A percentile compares a stretch with the other conserved stretches of the same genome.
These are phyloP conservation scores for Podospora pseudopauciseta DNA, from an alignment of 495 filamentous ascomycete species.

Conservation along the genomic window DNA sequence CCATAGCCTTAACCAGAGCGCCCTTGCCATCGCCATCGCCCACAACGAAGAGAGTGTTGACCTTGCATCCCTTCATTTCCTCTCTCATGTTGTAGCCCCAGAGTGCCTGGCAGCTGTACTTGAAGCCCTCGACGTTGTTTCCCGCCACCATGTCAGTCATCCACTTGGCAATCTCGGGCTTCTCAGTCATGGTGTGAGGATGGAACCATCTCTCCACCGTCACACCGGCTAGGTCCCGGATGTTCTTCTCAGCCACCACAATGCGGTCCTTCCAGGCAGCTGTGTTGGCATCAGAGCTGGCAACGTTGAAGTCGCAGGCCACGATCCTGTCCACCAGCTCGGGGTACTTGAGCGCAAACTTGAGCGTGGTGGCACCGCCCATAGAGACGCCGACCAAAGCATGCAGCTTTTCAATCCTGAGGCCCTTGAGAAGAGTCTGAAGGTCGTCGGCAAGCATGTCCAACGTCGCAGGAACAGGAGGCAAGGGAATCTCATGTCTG, in stretches of 20 bases:
- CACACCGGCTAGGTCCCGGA: conserved; percentile 56
- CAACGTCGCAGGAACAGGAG: conserved; percentile 46
- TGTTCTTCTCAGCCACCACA: conserved; percentile 58
- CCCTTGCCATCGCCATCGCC: conserved; percentile 65
- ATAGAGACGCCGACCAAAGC: conserved; percentile 69
- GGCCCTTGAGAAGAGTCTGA: conserved; percentile 51
- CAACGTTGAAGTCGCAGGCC: conserved; percentile 73
- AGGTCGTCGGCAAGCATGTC: conserved; percentile 66
- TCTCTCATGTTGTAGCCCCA: conserved; percentile 70
- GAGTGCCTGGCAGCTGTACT: conserved; percentile 64
- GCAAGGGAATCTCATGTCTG: conserved; percentile 48
- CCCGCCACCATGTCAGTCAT: conserved; percentile 53
- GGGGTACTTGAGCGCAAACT: conserved; percentile 65
- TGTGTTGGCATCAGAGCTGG: conserved; percentile 63
- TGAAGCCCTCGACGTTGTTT: conserved; percentile 68
- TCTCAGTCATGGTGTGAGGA: conserved; percentile 48
- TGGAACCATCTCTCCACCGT: conserved; percentile 78
- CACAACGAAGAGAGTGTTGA: conserved; percentile 63
- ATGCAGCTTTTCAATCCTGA: conserved; percentile 58
- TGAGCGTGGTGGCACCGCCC: conserved; percentile 71
- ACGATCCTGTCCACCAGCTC: conserved; percentile 56
- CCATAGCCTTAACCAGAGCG: conserved; percentile 71
- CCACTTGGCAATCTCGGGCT: conserved; percentile 50
- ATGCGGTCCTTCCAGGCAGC: conserved; percentile 75
- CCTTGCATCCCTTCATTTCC: conserved; percentile 54